Evolutionary conservation across 225 moss, liverwort and hornwort genomes (phyloP), one percentile per base, ranked within the genome.

Genomic region (Physcomitrellopsis africana): DNA sequence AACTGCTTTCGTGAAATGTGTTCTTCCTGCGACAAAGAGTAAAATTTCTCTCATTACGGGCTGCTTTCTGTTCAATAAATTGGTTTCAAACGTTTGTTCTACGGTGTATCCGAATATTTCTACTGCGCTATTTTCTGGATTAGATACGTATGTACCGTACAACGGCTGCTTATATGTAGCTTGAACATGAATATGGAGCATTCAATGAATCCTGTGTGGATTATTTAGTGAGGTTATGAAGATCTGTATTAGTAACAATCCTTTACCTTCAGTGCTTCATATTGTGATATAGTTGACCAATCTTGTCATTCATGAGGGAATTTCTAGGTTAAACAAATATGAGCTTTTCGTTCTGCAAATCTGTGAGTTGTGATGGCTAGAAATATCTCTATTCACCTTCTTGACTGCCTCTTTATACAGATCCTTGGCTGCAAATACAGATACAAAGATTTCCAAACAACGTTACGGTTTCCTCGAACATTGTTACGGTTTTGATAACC

Each of bases 1-100:
- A 92, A 92, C 82, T 94, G 90, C 74, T 94, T 94, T 59, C 86
- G 91, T 44, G 94, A 94, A 89, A 72, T 85, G 66, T 94, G 94
- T 72, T 78, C 86, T 44, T 86, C 87, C 43, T 94, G 94, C 77
- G 85, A 81, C 14, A 87, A 87, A 84, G 94, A 94, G 94, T 92
- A 80, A 84, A 90, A 68, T 72, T 3, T 61, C 51, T 74, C 55
- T 22, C 37, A 54, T 60, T 60, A 51, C 29, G 51, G 42, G 29
- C 62, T 71, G 16, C 8, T 46, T 60, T 27, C 56, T 49, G 11
- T 71, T 71, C 66, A 75, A 15, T 26, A 57, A 59, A 44, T 65
- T 11, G 10, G n/a, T 10, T 29, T 72, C 3, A 15, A 20, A 52
- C 19, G 6, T 41, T 51, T 51, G 19, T 48, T 45, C 62, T 62